Base-by-base conservation (phyloP, 2,329 filamentous ascomycete species). In the Alternaria triticimaculans region DNA sequence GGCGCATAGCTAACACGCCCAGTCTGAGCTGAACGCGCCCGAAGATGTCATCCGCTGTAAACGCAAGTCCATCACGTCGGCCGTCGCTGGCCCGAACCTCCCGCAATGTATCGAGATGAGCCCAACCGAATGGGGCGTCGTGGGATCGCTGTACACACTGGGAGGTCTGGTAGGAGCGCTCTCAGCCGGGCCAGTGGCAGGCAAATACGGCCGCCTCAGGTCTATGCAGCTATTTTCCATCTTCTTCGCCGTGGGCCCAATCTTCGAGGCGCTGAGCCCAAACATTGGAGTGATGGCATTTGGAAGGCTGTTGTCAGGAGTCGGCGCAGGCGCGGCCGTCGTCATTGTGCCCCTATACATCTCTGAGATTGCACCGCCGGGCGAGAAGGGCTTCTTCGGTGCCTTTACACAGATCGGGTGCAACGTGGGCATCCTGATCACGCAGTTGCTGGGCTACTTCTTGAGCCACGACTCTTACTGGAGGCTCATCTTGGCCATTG, bases 281-380 rank as follows among this genome's bases (percentile, higher is more conserved):
- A 88, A 86, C 43, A 90, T 96, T 18, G 80, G 85, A 3, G 77
- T 91, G 28, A 84, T 99, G 80, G 87, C 88, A 0, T 66, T 92
- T 15, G 96, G 95, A 6, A 87, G 96, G 21, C 83, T 97, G 21
- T 77, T 98, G 14, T 90, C 92, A 9, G 96, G 96, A 11, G 78
- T 97, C 2, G 94, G 92, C 7, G 94, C 94, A 6, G 96, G 96
- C 21, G 93, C 94, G 3, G 89, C 94, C 2, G 95, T 96, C 3
- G 96, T 99, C 20, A 92, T 97, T 37, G 94, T 96, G 3, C 96
- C 96, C 0, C 88, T 99, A 20, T 99, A 97, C 83, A 93, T 99
- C 71, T 94, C 93, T 49, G 96, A 99, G 80, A 87, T 97, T 25
- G 90, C 94, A 0, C 96, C 95, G 43, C 80, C 80, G 2, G 77